These are phyloP conservation scores for Endocladia muricata DNA, from an alignment of 31 red algal species.

Conservation along the genomic window DNA sequence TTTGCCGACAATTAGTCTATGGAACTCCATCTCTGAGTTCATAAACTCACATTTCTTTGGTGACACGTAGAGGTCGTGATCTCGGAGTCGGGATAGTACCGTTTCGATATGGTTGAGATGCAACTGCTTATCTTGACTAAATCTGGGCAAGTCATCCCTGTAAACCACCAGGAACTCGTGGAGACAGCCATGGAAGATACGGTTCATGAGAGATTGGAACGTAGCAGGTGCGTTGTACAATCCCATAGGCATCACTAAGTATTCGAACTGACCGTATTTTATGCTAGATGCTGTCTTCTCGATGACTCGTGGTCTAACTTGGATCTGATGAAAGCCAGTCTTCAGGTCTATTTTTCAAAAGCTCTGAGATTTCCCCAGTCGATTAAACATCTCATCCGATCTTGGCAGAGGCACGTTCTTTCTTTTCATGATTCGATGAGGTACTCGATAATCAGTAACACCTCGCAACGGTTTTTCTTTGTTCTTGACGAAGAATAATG, in stretches of 20 bases:
- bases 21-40: background rate
- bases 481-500: background rate
- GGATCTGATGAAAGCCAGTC: background rate
- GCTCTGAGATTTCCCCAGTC: background rate
- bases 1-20: background rate
- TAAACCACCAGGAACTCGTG: background rate
- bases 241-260: constrained; percentile 1
- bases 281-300: background rate
- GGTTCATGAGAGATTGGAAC: background rate
- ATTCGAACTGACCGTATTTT: background rate
- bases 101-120: background rate
- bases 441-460: background rate
- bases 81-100: background rate
- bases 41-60: background rate
- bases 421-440: background rate
- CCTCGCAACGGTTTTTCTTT: background rate
- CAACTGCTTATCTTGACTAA: background rate
- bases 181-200: background rate
- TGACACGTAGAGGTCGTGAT: background rate
- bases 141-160: background rate
- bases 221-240: background rate
- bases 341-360: background rate
- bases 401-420: background rate
- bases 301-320: background rate
- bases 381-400: background rate